A percentile compares a stretch with the other conserved stretches of the same genome.
These are phyloP conservation scores for Vitis hybrid DNA, from an alignment of 177 flowering plant genomes.

Conservation along the genomic window DNA sequence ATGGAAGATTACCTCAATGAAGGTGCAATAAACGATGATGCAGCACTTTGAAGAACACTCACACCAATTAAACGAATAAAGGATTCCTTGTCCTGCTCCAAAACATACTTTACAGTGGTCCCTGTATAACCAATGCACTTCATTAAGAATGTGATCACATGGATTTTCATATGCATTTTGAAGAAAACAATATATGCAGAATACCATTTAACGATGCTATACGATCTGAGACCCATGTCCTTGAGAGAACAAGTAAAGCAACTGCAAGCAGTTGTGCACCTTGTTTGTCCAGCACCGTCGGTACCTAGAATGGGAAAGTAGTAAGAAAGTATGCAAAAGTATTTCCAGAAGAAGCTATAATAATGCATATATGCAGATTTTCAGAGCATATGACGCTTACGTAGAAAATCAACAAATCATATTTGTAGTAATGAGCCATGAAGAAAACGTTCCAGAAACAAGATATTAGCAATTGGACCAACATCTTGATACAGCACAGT, in stretches of 20 bases:
- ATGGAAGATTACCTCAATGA: conserved; percentile 69
- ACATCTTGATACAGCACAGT: too few relatives aligned
- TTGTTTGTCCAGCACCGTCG: conserved; percentile 88
- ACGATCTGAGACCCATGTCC: conserved; percentile 97
- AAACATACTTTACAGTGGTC: conserved; percentile 90
- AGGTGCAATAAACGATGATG: conserved; percentile 90
- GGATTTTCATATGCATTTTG: conserved; percentile 3
- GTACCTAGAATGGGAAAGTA: conserved; percentile 58
- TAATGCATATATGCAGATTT: too few relatives aligned
- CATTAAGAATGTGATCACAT: not conserved
- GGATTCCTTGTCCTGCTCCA: conserved; percentile 94
- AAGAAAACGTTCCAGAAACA: not conserved
- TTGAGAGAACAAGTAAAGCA: conserved; percentile 83
- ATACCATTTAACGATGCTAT: conserved; percentile 97
- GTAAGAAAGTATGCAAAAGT: conserved; percentile 4
- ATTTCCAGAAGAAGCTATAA: not conserved
- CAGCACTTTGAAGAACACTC: conserved; percentile 96
- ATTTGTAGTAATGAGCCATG: not conserved
- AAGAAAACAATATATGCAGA: conserved; percentile 1
- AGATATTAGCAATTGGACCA: too few relatives aligned
- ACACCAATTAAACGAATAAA: conserved; percentile 78
- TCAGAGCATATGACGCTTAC: not conserved
- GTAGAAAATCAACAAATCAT: not conserved
- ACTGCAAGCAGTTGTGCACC: conserved; percentile 90
- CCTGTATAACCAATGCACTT: conserved; percentile 42